Evolutionary conservation across 2,329 filamentous ascomycete species (phyloP), one percentile per base, ranked within the genome.

Genomic region (Aureobasidium sp.): DNA sequence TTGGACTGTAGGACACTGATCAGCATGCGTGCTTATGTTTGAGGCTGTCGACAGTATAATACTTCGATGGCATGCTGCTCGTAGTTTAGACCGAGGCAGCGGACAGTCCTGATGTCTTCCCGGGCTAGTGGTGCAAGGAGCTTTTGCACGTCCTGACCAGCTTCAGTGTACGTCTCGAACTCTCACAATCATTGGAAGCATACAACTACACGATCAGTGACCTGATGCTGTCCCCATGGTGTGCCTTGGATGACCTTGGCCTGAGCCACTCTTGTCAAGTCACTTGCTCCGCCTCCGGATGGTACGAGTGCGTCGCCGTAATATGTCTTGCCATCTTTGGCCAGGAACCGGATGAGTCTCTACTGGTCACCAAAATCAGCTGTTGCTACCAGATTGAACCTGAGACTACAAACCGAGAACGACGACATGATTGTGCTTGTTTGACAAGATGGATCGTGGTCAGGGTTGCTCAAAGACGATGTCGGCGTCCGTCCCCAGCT

Each of bases 241-340:
- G 85, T 80, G 41, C 87, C 87, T 21, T 76, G 76, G 65, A 90
- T 83, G 51, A 90, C 77, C 54, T 76, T 81, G 27, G 87, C 87
- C 67, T 82, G 79, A 54, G 77, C 82, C 1, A 82, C 80, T 74
- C 84, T 81, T 63, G 82, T 76, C 64, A 89, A 80, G 68, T 90
- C 85, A 53, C 72, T 82, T 42, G 81, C 75, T 25, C 84, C 85
- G 0, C 81, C 75, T 25, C 84, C 85, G 0, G 73, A 59, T 3
- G 86, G 85, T 25, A 90, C 80, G 61, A 91, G 83, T 63, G 88
- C 87, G 74, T 91, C 87, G 67, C 88, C 89, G 66, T 90, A 89
- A 74, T 89, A 88, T 39, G 82, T 81, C 61, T 79, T 79, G 71
- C 87, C 87, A 68, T 91, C 85, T 67, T 81, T 84, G 68, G 87